These are phyloP conservation scores for Silene coronaria DNA, from an alignment of 179 eudicot genomes.

Conservation along the genomic window DNA sequence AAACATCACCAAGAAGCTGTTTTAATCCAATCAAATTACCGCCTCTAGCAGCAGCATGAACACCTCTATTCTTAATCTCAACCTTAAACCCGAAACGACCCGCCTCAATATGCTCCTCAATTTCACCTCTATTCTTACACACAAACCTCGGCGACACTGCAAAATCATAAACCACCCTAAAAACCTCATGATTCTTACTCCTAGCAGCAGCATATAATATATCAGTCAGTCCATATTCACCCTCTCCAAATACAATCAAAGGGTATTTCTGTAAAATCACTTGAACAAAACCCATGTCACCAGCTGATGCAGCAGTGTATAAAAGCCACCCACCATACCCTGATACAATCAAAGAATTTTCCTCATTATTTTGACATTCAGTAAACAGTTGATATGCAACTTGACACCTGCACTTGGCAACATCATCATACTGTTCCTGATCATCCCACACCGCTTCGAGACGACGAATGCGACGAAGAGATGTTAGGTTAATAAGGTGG, in stretches of 20 bases:
- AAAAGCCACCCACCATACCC: constrained; percentile 96
- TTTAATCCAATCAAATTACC: constrained; percentile 69
- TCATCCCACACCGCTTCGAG: constrained; percentile 92
- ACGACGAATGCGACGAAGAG: constrained; percentile 81
- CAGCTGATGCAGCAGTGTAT: constrained; percentile 90
- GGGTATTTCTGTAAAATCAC: constrained; percentile 52
- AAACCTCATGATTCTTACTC: constrained; percentile 64
- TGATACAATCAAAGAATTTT: constrained; percentile 47
- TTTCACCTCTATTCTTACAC: constrained; percentile 29
- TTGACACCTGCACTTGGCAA: constrained; percentile 56
- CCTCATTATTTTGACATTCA: constrained; percentile 46
- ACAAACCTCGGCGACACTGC: constrained; percentile 63
- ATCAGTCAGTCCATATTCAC: constrained; percentile 88
- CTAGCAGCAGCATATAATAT: constrained; percentile 81
- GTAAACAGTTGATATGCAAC: constrained; percentile 53
- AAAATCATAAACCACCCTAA: constrained; percentile 51
- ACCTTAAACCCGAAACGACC: constrained; percentile 53
- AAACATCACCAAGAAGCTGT: constrained; percentile 53
- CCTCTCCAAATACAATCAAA: constrained; percentile 82
- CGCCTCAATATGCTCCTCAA: constrained; percentile 40
- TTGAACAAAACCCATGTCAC: constrained; percentile 59
- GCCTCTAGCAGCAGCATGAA: constrained; percentile 94
- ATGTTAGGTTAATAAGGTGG: constrained; percentile 69
- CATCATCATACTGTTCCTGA: constrained; percentile 56
- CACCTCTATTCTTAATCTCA: constrained; percentile 79